Evolutionary conservation across 495 filamentous ascomycete species (phyloP).

Genomic region (Penicillium egyptiacum): DNA sequence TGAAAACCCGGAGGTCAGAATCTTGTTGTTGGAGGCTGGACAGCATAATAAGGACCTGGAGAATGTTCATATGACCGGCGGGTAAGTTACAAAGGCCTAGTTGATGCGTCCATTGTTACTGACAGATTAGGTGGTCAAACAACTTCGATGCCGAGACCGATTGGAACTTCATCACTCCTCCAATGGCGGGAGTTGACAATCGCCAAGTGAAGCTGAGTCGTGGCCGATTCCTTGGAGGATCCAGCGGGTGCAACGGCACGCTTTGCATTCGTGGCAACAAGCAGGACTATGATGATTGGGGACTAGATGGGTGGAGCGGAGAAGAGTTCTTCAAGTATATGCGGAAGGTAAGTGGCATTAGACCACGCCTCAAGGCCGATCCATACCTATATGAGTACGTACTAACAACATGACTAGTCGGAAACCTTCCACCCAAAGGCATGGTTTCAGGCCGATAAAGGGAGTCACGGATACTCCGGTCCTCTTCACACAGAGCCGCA

Average conservation of each 20-base stretch:
- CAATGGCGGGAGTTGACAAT: constrained; percentile 52
- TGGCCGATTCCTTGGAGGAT: constrained; percentile 60
- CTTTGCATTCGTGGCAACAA: constrained; percentile 60
- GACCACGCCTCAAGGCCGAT: background rate
- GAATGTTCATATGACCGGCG: constrained; percentile 50
- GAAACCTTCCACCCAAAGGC: constrained; percentile 49
- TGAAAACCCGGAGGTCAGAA: constrained; percentile 49
- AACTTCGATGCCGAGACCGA: constrained; percentile 54
- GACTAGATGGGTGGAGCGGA: constrained; percentile 52
- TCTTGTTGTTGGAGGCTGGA: constrained; percentile 60
- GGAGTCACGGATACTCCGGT: constrained; percentile 46
- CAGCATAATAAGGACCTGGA: constrained; percentile 45
- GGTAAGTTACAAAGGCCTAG: constrained; percentile 20
- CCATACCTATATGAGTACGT: too few species aligned
- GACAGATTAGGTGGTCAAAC: constrained; percentile 36
- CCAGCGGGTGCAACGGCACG: constrained; percentile 60
- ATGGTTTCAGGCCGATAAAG: constrained; percentile 41
- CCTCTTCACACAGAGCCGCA: constrained; percentile 50
- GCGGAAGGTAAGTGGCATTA: constrained; percentile 39
- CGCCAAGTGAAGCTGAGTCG: constrained; percentile 59
- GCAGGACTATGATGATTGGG: constrained; percentile 65
- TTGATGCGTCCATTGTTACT: background rate
- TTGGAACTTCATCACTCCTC: constrained; percentile 57
- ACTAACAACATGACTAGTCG: constrained; percentile 27
- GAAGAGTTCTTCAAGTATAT: constrained; percentile 54